Evolutionary conservation across 805 yeast genomes (phyloP), one percentile per base, ranked within the genome.

Genomic region (Tetrapisispora fleetii): DNA sequence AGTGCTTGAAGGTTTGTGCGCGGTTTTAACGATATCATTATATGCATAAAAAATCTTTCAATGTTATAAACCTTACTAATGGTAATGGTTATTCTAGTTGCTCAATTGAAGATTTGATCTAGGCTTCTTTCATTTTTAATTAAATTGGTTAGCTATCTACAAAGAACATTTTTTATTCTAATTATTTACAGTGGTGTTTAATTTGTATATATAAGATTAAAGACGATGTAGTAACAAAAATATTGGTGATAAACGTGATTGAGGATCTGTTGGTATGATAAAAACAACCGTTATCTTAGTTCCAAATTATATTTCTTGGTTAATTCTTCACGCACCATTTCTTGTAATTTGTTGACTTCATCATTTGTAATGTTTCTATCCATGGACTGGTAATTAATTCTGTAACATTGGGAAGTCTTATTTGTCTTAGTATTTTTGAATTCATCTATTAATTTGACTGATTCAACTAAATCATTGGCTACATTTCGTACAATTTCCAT

Each of bases 341-440:
- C 76, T 61, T 93, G 95, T 43, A 88, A 69, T 1, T 59, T 71
- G 60, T 91, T 91, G 48, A 93, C 76, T 64, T 93, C 98, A 1
- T 78, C 83, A 62, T 85, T 88, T 24, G 95, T 87, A 56, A 93
- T 72, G 50, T 85, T 84, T 58, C 96, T 78, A 58, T 91, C 97
- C 97, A 93, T 90, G 1, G 96, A 85, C 69, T 93, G 98, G 68
- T 88, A 93, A 62, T 84, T 83, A 50, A 93, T 77, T 56, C 99
- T 74, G 74, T 87, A 93, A 69, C 97, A 89, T 58, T 85, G 84
- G 9, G 95, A 84, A 54, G 70, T 77, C 56, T 74, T 77, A 2
- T 82, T 81, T 0, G 89, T 82, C 60, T 87, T 87, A 37, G 95
- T 95, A 65, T 91, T 95, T 14, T 71, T 72, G 59, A 91, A 93